These are phyloP conservation scores for Aspergillus bridgeri DNA, from an alignment of 495 filamentous ascomycete genomes.

Conservation along the genomic window DNA sequence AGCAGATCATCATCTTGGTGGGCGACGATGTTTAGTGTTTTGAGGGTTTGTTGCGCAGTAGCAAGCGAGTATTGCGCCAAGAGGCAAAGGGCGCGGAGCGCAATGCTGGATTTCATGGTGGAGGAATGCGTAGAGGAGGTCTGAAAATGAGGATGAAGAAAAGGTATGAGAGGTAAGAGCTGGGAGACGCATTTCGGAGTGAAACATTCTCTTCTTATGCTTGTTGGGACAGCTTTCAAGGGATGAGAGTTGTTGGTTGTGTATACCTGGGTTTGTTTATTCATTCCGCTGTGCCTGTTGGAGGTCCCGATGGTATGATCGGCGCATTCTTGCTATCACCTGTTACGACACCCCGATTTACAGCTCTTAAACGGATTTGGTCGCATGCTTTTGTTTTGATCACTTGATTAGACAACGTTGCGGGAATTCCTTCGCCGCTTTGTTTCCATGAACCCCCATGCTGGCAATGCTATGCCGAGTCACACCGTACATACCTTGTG, in stretches of 20 bases:
- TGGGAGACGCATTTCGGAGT: not conserved
- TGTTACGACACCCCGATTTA: not conserved
- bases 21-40: constrained; percentile 19
- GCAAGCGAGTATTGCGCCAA: not conserved
- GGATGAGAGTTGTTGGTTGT: not conserved
- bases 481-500: too few species aligned
- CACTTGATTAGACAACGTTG: not conserved
- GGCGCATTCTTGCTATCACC: not conserved
- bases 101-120: not conserved
- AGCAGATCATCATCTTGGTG: constrained; percentile 22
- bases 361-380: not conserved
- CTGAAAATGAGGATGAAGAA: not conserved
- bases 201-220: not conserved
- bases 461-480: too few species aligned
- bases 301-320: not conserved
- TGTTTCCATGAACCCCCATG: too few species aligned
- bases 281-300: not conserved
- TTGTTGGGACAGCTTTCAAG: not conserved
- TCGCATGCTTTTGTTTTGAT: not conserved
- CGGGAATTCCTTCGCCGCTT: too few species aligned
- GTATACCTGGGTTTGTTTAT: not conserved
- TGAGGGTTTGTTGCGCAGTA: not conserved
- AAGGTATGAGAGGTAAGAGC: not conserved
- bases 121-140: not conserved
- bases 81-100: not conserved